These are phyloP conservation scores for Albophoma yamanashiensis DNA, from an alignment of 2,329 filamentous ascomycete genomes.

Conservation along the genomic window DNA sequence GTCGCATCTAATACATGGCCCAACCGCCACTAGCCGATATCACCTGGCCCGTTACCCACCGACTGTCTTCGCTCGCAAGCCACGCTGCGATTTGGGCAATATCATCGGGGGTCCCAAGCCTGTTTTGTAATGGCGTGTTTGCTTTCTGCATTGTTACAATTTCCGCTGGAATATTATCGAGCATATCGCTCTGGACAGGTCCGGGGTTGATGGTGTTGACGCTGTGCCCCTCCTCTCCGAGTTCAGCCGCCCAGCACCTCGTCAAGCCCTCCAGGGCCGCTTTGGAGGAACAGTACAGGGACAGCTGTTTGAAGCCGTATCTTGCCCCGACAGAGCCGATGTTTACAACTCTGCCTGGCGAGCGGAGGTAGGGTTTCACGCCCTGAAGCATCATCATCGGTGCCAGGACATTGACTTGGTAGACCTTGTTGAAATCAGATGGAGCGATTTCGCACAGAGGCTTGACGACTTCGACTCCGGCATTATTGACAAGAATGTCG, in stretches of 20 bases:
- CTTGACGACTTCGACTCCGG: not conserved
- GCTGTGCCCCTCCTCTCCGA: slow-evolving; percentile 44
- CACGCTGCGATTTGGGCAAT: slow-evolving; percentile 45
- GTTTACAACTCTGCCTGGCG: slow-evolving; percentile 41
- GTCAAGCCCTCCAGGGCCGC: slow-evolving; percentile 51
- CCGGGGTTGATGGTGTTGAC: slow-evolving; percentile 52
- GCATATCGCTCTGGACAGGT: slow-evolving; percentile 46
- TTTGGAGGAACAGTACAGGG: slow-evolving; percentile 46
- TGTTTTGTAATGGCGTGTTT: slow-evolving; percentile 37
- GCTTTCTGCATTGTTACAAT: slow-evolving; percentile 37
- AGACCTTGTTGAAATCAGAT: slow-evolving; percentile 23
- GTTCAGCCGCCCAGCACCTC: slow-evolving; percentile 45
- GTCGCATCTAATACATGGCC: not conserved
- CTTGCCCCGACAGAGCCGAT: slow-evolving; percentile 44
- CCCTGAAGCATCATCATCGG: slow-evolving; percentile 39
- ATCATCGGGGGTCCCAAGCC: slow-evolving; percentile 41
- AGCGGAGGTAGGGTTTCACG: slow-evolving; percentile 23
- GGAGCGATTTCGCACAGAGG: not conserved
- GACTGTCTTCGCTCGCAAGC: slow-evolving; percentile 36
- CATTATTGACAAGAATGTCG: slow-evolving; percentile 26
- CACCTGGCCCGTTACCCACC: slow-evolving; percentile 43
- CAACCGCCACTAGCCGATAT: slow-evolving; percentile 41
- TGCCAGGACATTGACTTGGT: slow-evolving; percentile 45
- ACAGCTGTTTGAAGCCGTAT: slow-evolving; percentile 29
- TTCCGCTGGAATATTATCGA: slow-evolving; percentile 38